These are phyloP conservation scores for Quercus alba DNA, from an alignment of 306 rosid genomes.

Conservation along the genomic window DNA sequence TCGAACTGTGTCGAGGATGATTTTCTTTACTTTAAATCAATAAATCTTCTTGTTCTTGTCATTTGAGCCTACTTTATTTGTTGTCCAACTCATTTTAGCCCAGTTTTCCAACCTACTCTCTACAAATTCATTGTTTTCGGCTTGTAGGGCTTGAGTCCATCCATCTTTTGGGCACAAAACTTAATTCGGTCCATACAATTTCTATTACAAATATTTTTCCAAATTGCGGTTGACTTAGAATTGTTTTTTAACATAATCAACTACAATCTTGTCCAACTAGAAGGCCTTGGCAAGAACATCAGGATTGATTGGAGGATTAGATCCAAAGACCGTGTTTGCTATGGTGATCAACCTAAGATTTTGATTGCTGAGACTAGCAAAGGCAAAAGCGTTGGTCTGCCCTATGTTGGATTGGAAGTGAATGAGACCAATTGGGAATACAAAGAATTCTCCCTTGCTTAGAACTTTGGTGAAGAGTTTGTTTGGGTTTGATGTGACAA, in stretches of 20 bases:
- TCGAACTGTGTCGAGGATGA: no score
- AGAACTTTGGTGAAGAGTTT: background rate
- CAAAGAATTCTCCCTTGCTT: background rate
- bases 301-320: background rate
- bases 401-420: background rate
- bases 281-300: background rate
- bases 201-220: background rate
- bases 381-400: background rate
- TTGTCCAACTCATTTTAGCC: no score
- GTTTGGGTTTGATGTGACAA: background rate
- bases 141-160: no score
- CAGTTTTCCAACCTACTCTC: no score
- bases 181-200: background rate
- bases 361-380: background rate
- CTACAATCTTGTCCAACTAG: background rate
- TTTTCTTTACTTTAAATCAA: no score
- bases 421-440: background rate
- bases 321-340: background rate
- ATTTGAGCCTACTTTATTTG: no score
- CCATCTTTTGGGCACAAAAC: no score
- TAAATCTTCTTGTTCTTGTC: no score
- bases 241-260: background rate
- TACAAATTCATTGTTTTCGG: no score
- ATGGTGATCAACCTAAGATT: background rate
- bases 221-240: background rate